phyloP scores from a whole-genome alignment of 768 basidiomycete genomes.

The Cantharellus anzutake region DNA sequence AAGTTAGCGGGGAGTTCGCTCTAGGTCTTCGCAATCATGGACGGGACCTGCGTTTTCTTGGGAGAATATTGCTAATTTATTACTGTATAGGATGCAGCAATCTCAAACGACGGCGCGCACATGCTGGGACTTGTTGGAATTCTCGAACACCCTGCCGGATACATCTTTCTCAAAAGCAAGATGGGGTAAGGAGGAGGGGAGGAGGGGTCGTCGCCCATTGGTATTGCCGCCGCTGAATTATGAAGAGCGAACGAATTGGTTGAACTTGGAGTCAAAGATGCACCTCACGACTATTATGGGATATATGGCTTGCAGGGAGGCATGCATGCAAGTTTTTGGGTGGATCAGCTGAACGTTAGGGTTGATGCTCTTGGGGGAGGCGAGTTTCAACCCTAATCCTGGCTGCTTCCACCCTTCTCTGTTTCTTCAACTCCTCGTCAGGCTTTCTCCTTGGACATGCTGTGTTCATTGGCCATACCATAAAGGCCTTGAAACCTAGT shows the following conservation, averaged over 20 bases:
- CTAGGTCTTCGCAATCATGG: no score
- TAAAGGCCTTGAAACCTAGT: constrained; percentile 83
- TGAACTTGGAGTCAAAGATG: constrained; percentile 91
- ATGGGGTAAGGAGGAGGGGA: constrained; percentile 99
- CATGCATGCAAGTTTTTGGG: constrained; percentile 97
- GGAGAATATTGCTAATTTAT: no score
- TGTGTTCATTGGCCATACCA: constrained; percentile 82
- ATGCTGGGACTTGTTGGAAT: constrained; percentile 87
- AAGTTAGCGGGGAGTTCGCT: no score
- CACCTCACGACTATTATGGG: constrained; percentile 99
- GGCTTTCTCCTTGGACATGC: no score
- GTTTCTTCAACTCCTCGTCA: no score
- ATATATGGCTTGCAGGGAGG: constrained; percentile 82
- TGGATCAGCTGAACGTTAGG: constrained; percentile 89
- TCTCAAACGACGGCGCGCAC: constrained; percentile 99
- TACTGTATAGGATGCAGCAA: constrained; percentile 77
- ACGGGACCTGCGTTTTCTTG: no score
- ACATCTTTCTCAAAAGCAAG: constrained; percentile 96
- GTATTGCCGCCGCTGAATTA: constrained; percentile 93
- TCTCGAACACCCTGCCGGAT: constrained; percentile 91
- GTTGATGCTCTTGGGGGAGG: constrained; percentile 85
- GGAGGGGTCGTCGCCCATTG: constrained; percentile 96
- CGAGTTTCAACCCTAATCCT: no score
- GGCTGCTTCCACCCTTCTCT: no score
- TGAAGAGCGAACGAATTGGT: constrained; percentile 90